These are phyloP conservation scores for Persicaria maculosa DNA, from an alignment of 148 eudicot genomes.

Conservation along the genomic window DNA sequence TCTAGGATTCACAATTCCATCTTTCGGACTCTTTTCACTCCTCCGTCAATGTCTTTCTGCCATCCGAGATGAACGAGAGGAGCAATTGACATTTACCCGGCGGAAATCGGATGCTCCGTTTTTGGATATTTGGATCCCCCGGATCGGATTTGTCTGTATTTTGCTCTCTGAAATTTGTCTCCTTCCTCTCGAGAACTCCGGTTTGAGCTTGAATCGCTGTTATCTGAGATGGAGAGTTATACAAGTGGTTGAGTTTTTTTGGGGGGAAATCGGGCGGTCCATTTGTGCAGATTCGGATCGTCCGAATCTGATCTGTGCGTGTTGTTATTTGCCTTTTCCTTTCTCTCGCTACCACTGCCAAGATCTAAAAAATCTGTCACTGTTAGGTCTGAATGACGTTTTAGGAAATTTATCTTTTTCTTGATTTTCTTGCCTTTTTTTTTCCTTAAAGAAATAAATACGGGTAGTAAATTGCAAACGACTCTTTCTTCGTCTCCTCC, in stretches of 20 bases:
- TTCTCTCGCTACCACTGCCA: neutral
- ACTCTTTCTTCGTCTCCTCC: neutral
- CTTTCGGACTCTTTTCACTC: neutral
- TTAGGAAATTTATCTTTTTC: neutral
- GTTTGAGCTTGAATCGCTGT: neutral
- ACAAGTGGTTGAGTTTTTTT: neutral
- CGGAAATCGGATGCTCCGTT: neutral
- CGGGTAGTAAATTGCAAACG: neutral
- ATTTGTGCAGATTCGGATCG: neutral
- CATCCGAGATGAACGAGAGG: neutral
- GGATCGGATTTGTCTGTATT: neutral
- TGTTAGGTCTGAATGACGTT: neutral
- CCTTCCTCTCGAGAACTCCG: neutral
- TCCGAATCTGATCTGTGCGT: neutral
- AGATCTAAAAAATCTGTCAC: neutral
- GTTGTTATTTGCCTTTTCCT: neutral
- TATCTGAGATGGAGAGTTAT: too few species aligned
- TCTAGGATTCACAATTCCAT: neutral
- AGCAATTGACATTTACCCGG: neutral
- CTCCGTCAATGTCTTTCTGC: neutral
- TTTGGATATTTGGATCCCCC: neutral
- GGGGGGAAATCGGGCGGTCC: neutral
- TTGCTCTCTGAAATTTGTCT: neutral
- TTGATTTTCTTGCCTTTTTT: too few species aligned
- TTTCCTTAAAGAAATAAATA: too few species aligned